A percentile compares a stretch with the other conserved stretches of the same genome.
Evolutionary conservation across 2,329 filamentous ascomycete genomes (phyloP).

Genomic region (Fusarium begoniae): DNA sequence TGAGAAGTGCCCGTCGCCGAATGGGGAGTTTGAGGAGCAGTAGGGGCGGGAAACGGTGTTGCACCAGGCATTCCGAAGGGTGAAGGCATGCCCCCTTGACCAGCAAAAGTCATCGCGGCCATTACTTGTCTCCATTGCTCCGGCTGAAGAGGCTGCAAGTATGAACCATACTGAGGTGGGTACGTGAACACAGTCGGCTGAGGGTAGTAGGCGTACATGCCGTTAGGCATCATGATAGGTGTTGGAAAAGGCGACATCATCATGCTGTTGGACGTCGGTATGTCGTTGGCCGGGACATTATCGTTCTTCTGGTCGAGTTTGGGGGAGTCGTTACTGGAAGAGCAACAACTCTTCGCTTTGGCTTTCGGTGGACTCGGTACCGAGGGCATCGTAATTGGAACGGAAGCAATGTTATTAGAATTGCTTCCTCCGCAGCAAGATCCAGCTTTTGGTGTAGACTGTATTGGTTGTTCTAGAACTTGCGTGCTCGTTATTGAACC

Average conservation of each 20-base stretch:
- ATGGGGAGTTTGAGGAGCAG: constrained; percentile 26
- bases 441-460: constrained; percentile 35
- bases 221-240: constrained; percentile 49
- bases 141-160: constrained; percentile 63
- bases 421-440: constrained; percentile 51
- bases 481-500: constrained; percentile 33
- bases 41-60: constrained; percentile 31
- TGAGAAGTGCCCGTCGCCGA: constrained; percentile 48
- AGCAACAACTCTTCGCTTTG: constrained; percentile 45
- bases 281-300: constrained; percentile 27
- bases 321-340: constrained; percentile 35
- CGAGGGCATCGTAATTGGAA: constrained; percentile 21
- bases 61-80: constrained; percentile 40
- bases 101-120: constrained; percentile 50
- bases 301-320: constrained; percentile 33
- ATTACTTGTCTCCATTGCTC: constrained; percentile 62
- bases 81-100: constrained; percentile 45
- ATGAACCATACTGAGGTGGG: constrained; percentile 64
- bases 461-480: constrained; percentile 11
- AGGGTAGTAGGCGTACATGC: constrained; percentile 53
- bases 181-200: constrained; percentile 62
- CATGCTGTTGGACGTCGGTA: constrained; percentile 40
- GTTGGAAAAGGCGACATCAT: constrained; percentile 51
- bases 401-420: constrained; percentile 3
- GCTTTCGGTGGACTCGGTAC: constrained; percentile 26